Percentiles rank a stretch among this genome's conserved stretches.
These are phyloP conservation scores for Physcia stellaris DNA, from an alignment of 495 filamentous ascomycete species.

Conservation along the genomic window DNA sequence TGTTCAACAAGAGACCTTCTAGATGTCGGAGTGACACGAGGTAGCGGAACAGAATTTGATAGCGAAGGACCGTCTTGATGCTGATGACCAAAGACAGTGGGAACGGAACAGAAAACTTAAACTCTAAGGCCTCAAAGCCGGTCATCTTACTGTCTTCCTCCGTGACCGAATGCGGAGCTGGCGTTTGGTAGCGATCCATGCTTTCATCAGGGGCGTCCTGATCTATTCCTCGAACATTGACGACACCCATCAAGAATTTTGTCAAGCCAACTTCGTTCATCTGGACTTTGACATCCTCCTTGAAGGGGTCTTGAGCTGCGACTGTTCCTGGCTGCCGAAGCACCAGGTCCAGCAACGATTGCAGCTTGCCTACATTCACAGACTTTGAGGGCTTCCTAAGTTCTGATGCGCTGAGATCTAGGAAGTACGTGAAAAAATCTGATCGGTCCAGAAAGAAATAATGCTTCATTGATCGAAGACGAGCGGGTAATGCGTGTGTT, in stretches of 20 bases:
- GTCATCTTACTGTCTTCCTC: conserved; percentile 76
- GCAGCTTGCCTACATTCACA: conserved; percentile 84
- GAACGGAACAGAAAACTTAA: conserved; percentile 91
- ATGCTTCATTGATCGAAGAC: conserved; percentile 83
- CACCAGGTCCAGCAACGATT: conserved; percentile 86
- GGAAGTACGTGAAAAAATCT: conserved; percentile 95
- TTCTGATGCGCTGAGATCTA: conserved; percentile 79
- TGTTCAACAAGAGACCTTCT: conserved; percentile 66
- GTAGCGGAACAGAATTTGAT: conserved; percentile 92
- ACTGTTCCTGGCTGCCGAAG: conserved; percentile 90
- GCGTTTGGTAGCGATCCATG: conserved; percentile 38
- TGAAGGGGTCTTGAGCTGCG: conserved; percentile 87
- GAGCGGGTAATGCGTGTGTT: conserved; percentile 75
- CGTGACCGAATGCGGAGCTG: conserved; percentile 27
- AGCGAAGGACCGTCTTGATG: conserved; percentile 86
- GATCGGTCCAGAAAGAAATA: conserved; percentile 98
- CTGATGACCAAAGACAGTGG: conserved; percentile 94
- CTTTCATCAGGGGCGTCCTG: conserved; percentile 56
- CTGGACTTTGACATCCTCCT: conserved; percentile 90
- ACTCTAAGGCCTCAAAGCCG: conserved; percentile 80
- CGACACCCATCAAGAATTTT: conserved; percentile 87
- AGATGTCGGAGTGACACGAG: conserved; percentile 77
- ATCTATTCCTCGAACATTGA: conserved; percentile 88
- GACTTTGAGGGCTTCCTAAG: conserved; percentile 72
- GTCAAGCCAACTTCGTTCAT: conserved; percentile 92